Conservation (phyloP, 306 rosid species). For the Albizia julibrissin region DNA sequence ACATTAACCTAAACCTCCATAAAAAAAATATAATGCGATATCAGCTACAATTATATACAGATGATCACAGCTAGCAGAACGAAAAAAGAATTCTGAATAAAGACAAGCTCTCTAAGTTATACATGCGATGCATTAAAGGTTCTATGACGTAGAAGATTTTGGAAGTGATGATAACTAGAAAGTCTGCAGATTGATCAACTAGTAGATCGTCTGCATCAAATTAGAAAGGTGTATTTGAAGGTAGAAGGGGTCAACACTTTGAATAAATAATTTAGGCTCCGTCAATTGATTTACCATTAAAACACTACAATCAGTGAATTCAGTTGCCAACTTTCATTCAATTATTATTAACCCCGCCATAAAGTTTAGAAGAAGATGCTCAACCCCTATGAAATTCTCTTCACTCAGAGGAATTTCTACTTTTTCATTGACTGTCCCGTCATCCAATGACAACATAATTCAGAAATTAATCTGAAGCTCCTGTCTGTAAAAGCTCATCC, state of each 20-base stretch:
- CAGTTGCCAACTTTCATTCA: background rate
- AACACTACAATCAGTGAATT: background rate
- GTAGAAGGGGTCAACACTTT: background rate
- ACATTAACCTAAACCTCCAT: conserved; percentile 42
- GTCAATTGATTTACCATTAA: background rate
- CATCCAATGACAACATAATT: background rate
- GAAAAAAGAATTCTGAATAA: background rate
- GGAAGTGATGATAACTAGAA: conserved; percentile 6
- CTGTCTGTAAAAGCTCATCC: background rate
- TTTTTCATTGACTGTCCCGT: background rate
- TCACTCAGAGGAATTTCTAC: background rate
- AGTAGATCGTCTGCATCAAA: conserved; percentile 13
- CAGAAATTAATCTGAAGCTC: background rate
- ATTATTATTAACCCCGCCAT: background rate
- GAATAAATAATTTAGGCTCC: background rate
- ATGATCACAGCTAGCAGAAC: background rate
- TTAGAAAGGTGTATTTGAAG: background rate
- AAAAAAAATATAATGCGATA: conserved; percentile 15
- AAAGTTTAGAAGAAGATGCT: background rate
- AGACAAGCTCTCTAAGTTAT: background rate
- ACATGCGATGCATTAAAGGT: background rate
- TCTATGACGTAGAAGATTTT: background rate
- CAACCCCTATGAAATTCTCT: background rate
- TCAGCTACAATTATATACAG: conserved; percentile 25
- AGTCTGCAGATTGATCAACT: background rate